A percentile compares a stretch with the other conserved stretches of the same genome.
Evolutionary conservation across 2,329 filamentous ascomycete genomes (phyloP).

Genomic region (Pestalotiopsis sp.): DNA sequence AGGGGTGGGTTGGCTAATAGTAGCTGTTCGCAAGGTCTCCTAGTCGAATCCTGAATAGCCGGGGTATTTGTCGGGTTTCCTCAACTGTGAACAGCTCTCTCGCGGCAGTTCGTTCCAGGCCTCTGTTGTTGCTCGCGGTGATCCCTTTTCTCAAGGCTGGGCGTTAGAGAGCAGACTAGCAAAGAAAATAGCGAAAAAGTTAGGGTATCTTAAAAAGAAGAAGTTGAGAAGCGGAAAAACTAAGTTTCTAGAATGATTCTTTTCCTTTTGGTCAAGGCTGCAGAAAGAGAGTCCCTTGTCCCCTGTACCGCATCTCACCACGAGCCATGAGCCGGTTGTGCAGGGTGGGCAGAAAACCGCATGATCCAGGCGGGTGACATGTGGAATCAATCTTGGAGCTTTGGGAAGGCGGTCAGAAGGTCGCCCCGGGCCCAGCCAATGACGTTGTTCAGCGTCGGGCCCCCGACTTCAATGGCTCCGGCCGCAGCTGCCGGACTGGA

Average conservation of each 20-base stretch:
- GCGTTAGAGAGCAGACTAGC: background rate
- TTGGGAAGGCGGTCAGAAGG: conserved; percentile 1
- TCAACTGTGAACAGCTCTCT: background rate
- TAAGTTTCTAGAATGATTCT: background rate
- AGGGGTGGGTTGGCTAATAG: background rate
- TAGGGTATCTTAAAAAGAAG: background rate
- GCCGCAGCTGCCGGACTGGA: background rate
- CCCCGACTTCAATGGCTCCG: background rate
- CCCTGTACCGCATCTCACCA: background rate
- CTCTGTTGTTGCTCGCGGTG: background rate
- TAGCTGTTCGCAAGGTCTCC: background rate
- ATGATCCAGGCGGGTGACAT: background rate
- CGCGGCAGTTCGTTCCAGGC: background rate
- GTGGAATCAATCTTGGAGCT: conserved; percentile 4
- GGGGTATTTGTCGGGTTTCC: background rate
- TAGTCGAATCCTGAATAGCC: background rate
- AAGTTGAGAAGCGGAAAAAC: background rate
- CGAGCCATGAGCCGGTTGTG: background rate
- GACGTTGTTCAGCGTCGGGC: background rate
- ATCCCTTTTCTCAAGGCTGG: background rate
- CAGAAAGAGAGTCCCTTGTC: background rate
- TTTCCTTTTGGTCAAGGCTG: background rate
- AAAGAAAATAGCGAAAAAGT: background rate
- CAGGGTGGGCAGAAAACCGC: conserved; percentile 4
- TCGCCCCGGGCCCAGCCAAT: background rate